Base-by-base conservation (phyloP, 1,284 basidiomycete species). In the Sporisorium graminicola region DNA sequence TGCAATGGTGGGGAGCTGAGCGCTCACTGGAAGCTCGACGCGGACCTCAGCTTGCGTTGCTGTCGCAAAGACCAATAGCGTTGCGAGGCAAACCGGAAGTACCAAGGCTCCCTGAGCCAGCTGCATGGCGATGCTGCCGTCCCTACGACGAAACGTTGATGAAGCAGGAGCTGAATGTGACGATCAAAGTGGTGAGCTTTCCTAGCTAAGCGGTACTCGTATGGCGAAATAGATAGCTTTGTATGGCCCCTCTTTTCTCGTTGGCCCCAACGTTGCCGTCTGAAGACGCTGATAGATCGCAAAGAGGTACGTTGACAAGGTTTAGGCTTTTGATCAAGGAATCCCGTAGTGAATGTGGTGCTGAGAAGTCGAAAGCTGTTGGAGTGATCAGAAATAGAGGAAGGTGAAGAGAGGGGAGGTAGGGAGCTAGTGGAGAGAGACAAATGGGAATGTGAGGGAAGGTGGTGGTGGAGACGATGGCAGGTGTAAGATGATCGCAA, bases 1-100 rank as follows among this genome's bases (percentile, higher is more conserved):
- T 12, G 80, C 83, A 16, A 84, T 73, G 24, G 33, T 49, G 18
- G 82, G 83, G 22, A 80, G 74, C 55, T 84, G 83, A 7, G 61
- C 33, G 18, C 49, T 40, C 9, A 81, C 58, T 18, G 81, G 73
- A 31, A 63, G 65, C 16, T 69, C 50, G 2, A 83, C 73, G 12
- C 57, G 50, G 5, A 78, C 64, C 3, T 57, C 75, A 8, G 71
- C 70, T n/a, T 59, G 52, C 0, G 54, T 44, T 7, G 44, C 18
- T 7, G 33, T 22, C 0, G 59, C 27, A 1, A 63, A n/a, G n/a
- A 56, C 9, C 12, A 70, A 16, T 20, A 64, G 27, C 14, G 53
- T 5, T 3, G 55, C 42, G 40, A 72, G 55, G 58, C 58, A 62
- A 10, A 49, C 35, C 20, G 35, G 27, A 13, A 55, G 35, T 7